Evolutionary conservation across 2,329 filamentous ascomycete species (phyloP), one percentile per base, ranked within the genome.

Genomic region (Calonectria hawksworthii): DNA sequence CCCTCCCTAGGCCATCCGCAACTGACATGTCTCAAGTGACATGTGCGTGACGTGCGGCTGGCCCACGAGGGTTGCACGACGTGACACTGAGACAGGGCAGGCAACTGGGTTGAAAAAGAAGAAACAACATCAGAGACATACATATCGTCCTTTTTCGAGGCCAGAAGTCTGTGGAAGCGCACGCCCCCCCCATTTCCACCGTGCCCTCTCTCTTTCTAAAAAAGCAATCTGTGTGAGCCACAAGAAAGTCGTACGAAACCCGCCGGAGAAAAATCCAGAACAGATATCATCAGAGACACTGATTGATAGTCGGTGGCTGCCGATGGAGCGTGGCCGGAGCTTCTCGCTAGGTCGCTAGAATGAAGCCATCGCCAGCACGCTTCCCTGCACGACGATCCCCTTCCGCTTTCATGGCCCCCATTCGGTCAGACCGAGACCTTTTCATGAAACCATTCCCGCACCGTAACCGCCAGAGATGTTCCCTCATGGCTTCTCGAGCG

Each of bases 11-110:
- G 26, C 16, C 16, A 32, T 47, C 51, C 51, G n/a, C 36, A 44
- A 56, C 34, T 71, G 59, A 71, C 47, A 34, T 65, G 68, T 66
- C 68, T 71, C 21, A 56, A 71, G 23, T 70, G 68, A 52, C 59
- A 71, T 26, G 44, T 56, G 32, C 16, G 36, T 71, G 47, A 71
- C 68, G 47, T 71, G 68, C 59, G 32, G 32, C 68, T 61, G 44
- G 59, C 34, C 59, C 68, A 66, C 44, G 68, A 52, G 59, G 68
- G 59, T 26, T 26, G 32, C 56, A 65, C 68, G 54, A 70, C n/a
- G 41, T 59, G 26, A 34, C 54, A 63, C 7, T 34, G 61, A 71
- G 44, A 61, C 54, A 51, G 28, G 30, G n/a, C 41, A 52, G 36
- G 30, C 32, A 23, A 16, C 36, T 18, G 23, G 41, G 44, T 50